Evolutionary conservation across 1,284 basidiomycete genomes (phyloP).

Genomic region (Boletus sp.): DNA sequence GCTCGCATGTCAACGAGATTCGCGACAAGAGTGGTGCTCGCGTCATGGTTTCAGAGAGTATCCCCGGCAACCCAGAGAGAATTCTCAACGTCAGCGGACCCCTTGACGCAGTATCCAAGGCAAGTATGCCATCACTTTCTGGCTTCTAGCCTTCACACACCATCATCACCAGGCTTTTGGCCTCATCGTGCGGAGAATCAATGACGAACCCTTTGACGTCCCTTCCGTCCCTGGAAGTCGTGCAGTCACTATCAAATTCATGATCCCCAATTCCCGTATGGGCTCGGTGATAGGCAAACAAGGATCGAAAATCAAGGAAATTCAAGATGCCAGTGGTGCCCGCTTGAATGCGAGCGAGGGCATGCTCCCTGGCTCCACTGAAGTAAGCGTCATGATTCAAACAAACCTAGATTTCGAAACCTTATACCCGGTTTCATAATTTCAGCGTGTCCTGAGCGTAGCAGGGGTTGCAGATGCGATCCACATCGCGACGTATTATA

Average conservation of each 20-base stretch:
- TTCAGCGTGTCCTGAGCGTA: slow-evolving; percentile 89
- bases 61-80: slow-evolving; percentile 96
- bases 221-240: slow-evolving; percentile 96
- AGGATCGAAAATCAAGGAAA: slow-evolving; percentile 98
- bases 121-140: slow-evolving; percentile 34
- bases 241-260: slow-evolving; percentile 98
- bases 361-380: slow-evolving; percentile 98
- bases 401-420: slow-evolving; percentile 4
- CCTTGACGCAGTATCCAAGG: slow-evolving; percentile 98
- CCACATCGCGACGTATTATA: slow-evolving; percentile 99
- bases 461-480: slow-evolving; percentile 99
- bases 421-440: slow-evolving; percentile 15
- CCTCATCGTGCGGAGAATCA: slow-evolving; percentile 96
- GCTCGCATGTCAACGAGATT: slow-evolving; percentile 97
- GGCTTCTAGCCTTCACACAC: slow-evolving; percentile 9
- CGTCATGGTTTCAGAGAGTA: slow-evolving; percentile 94
- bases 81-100: slow-evolving; percentile 96
- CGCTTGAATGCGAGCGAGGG: slow-evolving; percentile 95
- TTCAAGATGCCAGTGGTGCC: slow-evolving; percentile 97
- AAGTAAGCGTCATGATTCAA: slow-evolving; percentile 51
- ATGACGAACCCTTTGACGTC: slow-evolving; percentile 97
- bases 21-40: slow-evolving; percentile 95
- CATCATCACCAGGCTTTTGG: slow-evolving; percentile 79
- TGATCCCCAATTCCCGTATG: slow-evolving; percentile 99
- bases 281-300: slow-evolving; percentile 98